Base-by-base conservation (phyloP, 2,329 filamentous ascomycete species). In the Myriosclerotinia scirpicola region DNA sequence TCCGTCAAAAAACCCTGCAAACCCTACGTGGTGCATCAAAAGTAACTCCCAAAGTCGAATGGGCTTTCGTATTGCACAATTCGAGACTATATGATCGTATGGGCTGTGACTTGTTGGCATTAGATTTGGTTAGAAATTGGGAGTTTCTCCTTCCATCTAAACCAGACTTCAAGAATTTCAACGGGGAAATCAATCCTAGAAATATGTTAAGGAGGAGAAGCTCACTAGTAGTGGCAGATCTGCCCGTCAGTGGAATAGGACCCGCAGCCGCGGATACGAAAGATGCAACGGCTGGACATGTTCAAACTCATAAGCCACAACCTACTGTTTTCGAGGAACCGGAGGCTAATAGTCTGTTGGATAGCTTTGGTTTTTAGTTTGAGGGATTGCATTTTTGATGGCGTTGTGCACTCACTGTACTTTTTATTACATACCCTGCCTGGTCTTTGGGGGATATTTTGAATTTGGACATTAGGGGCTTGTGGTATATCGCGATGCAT, bases 301-400 rank as follows among this genome's bases (percentile, higher is more conserved):
- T 42, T 8, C 42, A 46, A 38, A 36, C n/a, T 68, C 73, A 78
- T 36, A 84, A 89, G 73, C 83, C 85, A 17, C 83, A 88, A 20
- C 87, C 92, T 1, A 92, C 90, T 26, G 87, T 89, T 69, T 98
- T 98, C 76, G 85, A 96, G 73, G 95, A 99, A 78, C 95, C 95
- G n/a, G 93, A 96, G 79, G 85, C 91, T 38, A 92, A 87, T 76
- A 94, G 92, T 67, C 79, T 99, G 75, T 82, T 98, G 73, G 94
- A 98, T 81, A 93, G 86, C 77, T 98, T 98, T 83, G 94, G 94
- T 1, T 95, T 98, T 76, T 98, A 78, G 67, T 30, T 14, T 53
- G 15, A 22, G 42, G 60, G 22, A 26, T 22, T 3, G 14, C 15
- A 26, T 61, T 61, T 20, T 50, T 9, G 1, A 61, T 26, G 58